These are phyloP conservation scores for Volvox africanus DNA, from an alignment of 139 green algal species.

Conservation along the genomic window DNA sequence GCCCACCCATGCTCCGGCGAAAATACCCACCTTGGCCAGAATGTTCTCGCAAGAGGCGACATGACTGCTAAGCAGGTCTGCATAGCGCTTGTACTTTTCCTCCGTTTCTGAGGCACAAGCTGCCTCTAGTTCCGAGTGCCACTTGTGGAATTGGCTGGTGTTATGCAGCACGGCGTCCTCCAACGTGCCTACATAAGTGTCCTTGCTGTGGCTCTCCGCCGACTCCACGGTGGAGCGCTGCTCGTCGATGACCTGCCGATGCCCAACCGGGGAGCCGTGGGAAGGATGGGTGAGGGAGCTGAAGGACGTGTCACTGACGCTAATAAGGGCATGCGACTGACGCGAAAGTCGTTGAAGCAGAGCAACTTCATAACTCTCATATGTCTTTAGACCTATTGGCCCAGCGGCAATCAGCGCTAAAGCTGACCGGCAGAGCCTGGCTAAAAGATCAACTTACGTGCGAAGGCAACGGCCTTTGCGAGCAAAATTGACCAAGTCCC, in stretches of 20 bases:
- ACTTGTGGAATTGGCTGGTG: constrained; percentile 91
- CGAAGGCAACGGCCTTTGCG: constrained; percentile 68
- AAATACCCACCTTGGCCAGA: constrained; percentile 65
- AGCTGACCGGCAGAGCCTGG: not conserved
- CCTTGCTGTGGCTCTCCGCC: not conserved
- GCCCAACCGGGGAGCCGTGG: not conserved
- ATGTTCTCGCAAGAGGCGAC: constrained; percentile 75
- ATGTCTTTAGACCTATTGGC: not conserved
- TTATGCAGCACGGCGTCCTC: constrained; percentile 84
- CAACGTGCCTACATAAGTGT: constrained; percentile 69
- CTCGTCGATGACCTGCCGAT: constrained; percentile 56
- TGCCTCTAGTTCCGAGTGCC: constrained; percentile 89
- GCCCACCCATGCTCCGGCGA: too few relatives aligned
- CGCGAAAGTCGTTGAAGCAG: not conserved
- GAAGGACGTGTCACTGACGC: not conserved
- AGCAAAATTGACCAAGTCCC: constrained; percentile 62
- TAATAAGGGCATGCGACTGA: not conserved
- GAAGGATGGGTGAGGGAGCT: not conserved
- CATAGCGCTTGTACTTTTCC: constrained; percentile 89
- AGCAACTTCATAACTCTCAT: not conserved
- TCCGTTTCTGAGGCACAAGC: constrained; percentile 84
- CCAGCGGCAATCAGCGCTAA: not conserved
- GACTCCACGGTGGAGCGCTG: constrained; percentile 9
- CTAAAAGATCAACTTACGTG: constrained; percentile 65
- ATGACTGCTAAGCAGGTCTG: constrained; percentile 74